Base-by-base conservation (phyloP, 2,329 filamentous ascomycete genomes). In the Xylaria multiplex region DNA sequence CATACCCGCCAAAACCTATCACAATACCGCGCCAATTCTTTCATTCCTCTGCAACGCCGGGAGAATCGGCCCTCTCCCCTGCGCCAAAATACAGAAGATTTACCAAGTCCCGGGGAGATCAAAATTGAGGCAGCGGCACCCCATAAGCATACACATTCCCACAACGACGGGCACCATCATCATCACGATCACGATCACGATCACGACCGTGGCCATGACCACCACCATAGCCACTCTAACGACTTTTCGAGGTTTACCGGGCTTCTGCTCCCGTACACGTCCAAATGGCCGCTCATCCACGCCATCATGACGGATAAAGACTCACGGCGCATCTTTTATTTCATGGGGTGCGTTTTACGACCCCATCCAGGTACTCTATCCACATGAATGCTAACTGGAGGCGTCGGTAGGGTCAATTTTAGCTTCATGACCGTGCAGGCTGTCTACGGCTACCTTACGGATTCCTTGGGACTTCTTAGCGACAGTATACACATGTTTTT, bases 401-500 rank as follows among this genome's bases (percentile, higher is more conserved):
- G 8, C 40, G 37, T 27, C 37, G 4, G 7, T 75, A 97, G 93
- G 68, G 86, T 99, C 62, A 99, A 99, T 77, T 93, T 99, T 72
- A 85, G 84, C 6, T 99, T 99, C 78, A 99, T 99, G 96, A 82
- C 92, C 40, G 88, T 99, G 1, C 96, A 99, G 75, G 91, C 94
- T 46, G 93, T 95, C 68, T 99, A 99, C 75, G 96, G 96, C 55
- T 96, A 96, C 73, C 81, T 96, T 11, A 98, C 93, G 3, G 94
- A 97, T 71, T 99, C 96, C 0, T 83, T 99, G 5, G 96, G 96
- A 2, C 85, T 99, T n/a, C 87, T 99, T 19, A 97, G 93, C 71
- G 96, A 99, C 79, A 98, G 94, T 74, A 96, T 99, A 69, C 96
- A 99, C 80, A 99, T 99, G 96, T 95, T 99, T 75, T 98, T 99